Percentiles rank a stretch among this genome's conserved stretches.
Conservation (phyloP, 768 basidiomycete species). For the Harrya chromipes region DNA sequence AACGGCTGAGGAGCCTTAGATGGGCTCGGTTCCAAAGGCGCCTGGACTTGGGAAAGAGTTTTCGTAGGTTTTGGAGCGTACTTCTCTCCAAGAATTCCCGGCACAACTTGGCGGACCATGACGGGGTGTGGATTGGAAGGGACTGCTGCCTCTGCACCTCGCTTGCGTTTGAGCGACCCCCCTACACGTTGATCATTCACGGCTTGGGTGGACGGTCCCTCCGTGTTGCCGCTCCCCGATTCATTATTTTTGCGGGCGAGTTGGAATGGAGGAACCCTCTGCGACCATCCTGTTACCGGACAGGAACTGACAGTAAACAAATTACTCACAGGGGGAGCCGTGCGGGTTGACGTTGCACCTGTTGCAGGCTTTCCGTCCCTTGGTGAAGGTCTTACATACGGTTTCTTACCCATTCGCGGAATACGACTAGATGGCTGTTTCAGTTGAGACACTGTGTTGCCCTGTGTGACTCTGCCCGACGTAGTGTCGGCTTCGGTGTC, state of each 20-base stretch:
- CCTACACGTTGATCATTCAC: constrained; percentile 7
- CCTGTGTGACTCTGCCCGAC: constrained; percentile 16
- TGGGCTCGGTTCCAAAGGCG: constrained; percentile 14
- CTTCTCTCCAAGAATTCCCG: constrained; percentile 32
- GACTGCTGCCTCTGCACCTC: constrained; percentile 14
- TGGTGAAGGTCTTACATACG: constrained; percentile 45
- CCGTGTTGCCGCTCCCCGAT: constrained; percentile 6
- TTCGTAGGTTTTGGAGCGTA: constrained; percentile 26
- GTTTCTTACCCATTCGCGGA: constrained; percentile 57
- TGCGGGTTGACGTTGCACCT: constrained; percentile 5
- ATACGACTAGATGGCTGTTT: constrained; percentile 56
- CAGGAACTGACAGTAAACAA: not conserved
- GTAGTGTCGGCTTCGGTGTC: constrained; percentile 13
- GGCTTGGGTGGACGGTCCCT: constrained; percentile 7
- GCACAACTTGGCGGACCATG: constrained; percentile 36
- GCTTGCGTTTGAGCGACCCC: constrained; percentile 33
- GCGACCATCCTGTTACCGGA: not conserved
- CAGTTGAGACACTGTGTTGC: constrained; percentile 41
- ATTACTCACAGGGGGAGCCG: constrained; percentile 18
- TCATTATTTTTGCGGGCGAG: constrained; percentile 8
- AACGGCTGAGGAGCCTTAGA: constrained; percentile 27
- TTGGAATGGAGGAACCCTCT: constrained; percentile 13
- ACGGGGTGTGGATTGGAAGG: constrained; percentile 26
- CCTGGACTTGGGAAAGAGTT: constrained; percentile 7
- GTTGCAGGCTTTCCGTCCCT: constrained; percentile 3